Conservation (phyloP, 345 rosid genomes). For the Eutrema heterophyllum region DNA sequence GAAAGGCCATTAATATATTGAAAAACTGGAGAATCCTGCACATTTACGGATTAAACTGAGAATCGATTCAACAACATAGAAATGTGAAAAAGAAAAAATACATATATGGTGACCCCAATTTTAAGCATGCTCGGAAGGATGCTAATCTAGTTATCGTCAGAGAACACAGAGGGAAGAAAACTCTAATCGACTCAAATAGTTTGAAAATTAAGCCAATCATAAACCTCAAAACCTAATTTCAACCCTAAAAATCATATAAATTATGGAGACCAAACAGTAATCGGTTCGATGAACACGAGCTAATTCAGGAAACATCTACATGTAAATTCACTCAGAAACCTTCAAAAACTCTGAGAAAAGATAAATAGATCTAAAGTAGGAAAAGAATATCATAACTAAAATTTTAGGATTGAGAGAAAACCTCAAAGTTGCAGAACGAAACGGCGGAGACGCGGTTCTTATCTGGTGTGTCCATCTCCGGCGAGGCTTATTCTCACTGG, state of each 20-base stretch:
- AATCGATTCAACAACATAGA: background rate
- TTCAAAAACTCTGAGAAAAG: background rate
- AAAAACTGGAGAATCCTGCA: constrained; percentile 76
- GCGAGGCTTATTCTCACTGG: background rate
- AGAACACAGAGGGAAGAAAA: background rate
- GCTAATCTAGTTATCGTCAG: background rate
- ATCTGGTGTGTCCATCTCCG: constrained; percentile 59
- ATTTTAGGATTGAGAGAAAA: background rate
- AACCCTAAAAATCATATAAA: background rate
- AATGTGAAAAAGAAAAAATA: background rate
- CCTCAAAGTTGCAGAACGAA: constrained; percentile 48
- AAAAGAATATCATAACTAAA: background rate
- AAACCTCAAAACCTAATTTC: background rate
- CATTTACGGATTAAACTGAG: background rate
- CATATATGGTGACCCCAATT: background rate
- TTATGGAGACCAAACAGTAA: background rate
- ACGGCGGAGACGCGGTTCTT: constrained; percentile 39
- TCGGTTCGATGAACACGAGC: background rate
- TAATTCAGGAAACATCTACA: background rate
- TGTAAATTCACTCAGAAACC: too few species aligned
- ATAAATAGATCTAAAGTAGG: background rate
- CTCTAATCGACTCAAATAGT: too few species aligned
- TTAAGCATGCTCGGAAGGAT: background rate
- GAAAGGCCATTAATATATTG: constrained; percentile 60
- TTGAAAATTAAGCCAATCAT: background rate